Conservation (phyloP, 2,329 filamentous ascomycete genomes). For the Coniochaeta ligniaria region DNA sequence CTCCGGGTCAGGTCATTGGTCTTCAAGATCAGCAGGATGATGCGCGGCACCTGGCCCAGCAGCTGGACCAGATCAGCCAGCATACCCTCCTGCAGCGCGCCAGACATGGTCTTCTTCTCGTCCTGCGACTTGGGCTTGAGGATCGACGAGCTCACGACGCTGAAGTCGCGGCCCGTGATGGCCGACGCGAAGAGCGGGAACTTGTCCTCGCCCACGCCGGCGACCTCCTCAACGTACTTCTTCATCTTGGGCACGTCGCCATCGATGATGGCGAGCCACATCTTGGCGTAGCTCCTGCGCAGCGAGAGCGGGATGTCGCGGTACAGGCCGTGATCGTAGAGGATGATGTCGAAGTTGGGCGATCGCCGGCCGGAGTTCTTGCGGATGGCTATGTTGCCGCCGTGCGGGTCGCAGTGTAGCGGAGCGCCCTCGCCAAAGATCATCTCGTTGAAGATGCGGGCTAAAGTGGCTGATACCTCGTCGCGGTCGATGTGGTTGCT, state of each 20-base stretch:
- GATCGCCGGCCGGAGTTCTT: slow-evolving; percentile 56
- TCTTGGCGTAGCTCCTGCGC: slow-evolving; percentile 84
- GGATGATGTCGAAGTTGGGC: slow-evolving; percentile 85
- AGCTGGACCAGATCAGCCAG: slow-evolving; percentile 83
- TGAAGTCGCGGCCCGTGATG: slow-evolving; percentile 90
- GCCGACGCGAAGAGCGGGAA: slow-evolving; percentile 94
- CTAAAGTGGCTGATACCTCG: slow-evolving; percentile 85
- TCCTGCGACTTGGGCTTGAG: slow-evolving; percentile 54
- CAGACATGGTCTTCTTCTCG: slow-evolving; percentile 83
- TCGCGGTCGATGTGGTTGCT: slow-evolving; percentile 83
- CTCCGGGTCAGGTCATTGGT: slow-evolving; percentile 94
- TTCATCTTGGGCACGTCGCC: slow-evolving; percentile 82
- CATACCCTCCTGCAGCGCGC: slow-evolving; percentile 79
- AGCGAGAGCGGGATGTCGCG: slow-evolving; percentile 77
- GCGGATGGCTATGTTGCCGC: slow-evolving; percentile 89
- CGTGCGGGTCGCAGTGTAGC: slow-evolving; percentile 93
- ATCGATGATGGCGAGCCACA: slow-evolving; percentile 95
- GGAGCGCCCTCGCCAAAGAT: slow-evolving; percentile 88
- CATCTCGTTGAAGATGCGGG: slow-evolving; percentile 98
- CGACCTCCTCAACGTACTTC: slow-evolving; percentile 80
- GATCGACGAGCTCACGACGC: slow-evolving; percentile 58
- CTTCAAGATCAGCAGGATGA: slow-evolving; percentile 93
- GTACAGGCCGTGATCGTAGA: slow-evolving; percentile 97
- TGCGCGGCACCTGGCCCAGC: slow-evolving; percentile 79
- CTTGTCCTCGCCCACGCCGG: slow-evolving; percentile 79